Conservation (phyloP, 202 grass and related monocot species). For the Setaria italica region DNA sequence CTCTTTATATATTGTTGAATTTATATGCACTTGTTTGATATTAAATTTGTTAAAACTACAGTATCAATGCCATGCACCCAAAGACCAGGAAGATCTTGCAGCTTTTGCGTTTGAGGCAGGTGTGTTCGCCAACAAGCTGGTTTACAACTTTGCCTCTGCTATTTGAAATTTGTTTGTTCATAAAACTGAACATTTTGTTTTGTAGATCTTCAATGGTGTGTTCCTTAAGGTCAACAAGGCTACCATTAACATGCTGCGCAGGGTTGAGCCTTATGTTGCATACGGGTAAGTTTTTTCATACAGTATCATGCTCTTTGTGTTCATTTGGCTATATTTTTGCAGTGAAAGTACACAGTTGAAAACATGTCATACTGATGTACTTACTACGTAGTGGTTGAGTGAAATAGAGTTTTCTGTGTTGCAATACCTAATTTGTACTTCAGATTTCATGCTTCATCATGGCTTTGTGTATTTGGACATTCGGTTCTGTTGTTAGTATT, state of each 20-base stretch:
- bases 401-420: background rate
- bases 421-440: background rate
- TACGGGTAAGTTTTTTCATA: constrained; percentile 61
- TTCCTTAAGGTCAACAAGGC: constrained; percentile 96
- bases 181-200: background rate
- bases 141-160: background rate
- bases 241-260: constrained; percentile 85
- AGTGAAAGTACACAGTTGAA: background rate
- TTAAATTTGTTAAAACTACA: constrained; percentile 43
- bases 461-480: background rate
- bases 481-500: background rate
- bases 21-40: background rate
- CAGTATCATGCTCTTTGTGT: background rate
- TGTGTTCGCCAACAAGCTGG: constrained; percentile 11
- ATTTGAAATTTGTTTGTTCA: background rate
- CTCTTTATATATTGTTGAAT: background rate
- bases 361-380: background rate
- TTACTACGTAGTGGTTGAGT: background rate
- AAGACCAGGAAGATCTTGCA: constrained; percentile 94
- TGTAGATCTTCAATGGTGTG: constrained; percentile 56
- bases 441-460: too few relatives aligned
- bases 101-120: constrained; percentile 87
- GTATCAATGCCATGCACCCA: constrained; percentile 94
- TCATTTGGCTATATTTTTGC: background rate
- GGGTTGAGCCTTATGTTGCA: constrained; percentile 91